Evolutionary conservation across 179 eudicot species (phyloP), one percentile per base, ranked within the genome.

Genomic region (Sideroxylon spinosum): DNA sequence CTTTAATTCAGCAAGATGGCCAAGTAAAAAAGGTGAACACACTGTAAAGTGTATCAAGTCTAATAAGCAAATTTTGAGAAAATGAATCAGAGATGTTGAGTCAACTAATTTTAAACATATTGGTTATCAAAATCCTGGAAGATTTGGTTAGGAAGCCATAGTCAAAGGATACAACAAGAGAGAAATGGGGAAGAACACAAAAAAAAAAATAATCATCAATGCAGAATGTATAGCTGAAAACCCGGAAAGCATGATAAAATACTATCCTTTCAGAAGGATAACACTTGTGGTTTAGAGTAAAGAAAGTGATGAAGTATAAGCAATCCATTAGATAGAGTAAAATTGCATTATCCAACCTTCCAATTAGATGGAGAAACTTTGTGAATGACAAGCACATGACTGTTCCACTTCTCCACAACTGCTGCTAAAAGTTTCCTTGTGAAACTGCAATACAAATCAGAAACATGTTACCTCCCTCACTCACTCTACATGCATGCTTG

Each of bases 351-450:
- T 75, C 78, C 19, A 53, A 93, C 98, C 98, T 91, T 94, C 97
- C 97, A 94, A 78, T 86, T 87, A 53, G 76, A 56, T 6, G 97
- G 98, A 19, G 87, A 84, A 79, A 89, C 84, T 89, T 86, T 89
- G 86, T 92, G 92, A 61, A 94, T 94, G 26, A 89, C 90, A 48
- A 84, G 85, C 74, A 90, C 94, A 79, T 92, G 92, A 75, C 76
- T 78, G 77, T 92, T 90, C 98, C 98, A 94, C 70, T 68, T 89
- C 62, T 92, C 92, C 23, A 73, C 89, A 22, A 91, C 90, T 68
- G 95, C 93, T 73, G 81, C 88, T 78, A 94, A 78, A 78, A 94
- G 91, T 82, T 92, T 94, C 82, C 89, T 86, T 6, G 97, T 84
- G 78, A 92, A 88, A 62, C 97, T 93, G 90, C 80, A 85, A 74